Conservation (phyloP, 179 eudicot species). For the Spinacia oleracea region DNA sequence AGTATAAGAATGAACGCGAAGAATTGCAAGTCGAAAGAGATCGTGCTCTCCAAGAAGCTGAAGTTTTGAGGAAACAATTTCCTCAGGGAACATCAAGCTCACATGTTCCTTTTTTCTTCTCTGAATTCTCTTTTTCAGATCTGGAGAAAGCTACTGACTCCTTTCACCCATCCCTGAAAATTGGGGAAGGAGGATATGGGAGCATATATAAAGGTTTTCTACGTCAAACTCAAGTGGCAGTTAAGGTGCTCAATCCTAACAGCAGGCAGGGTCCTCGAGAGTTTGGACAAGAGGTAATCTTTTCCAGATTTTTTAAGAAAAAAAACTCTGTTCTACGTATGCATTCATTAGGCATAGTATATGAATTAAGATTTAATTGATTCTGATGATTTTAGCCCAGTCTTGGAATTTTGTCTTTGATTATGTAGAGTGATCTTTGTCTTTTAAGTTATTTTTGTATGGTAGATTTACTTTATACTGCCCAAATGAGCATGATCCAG, state of each 20-base stretch:
- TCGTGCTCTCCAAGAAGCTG: conserved; percentile 52
- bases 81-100: conserved; percentile 35
- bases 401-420: not conserved
- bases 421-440: not conserved
- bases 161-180: conserved; percentile 56
- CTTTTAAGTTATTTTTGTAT: not conserved
- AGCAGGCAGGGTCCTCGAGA: conserved; percentile 70
- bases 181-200: conserved; percentile 91
- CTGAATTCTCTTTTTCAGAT: conserved; percentile 58
- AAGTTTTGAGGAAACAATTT: conserved; percentile 45
- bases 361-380: not conserved
- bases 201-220: conserved; percentile 59
- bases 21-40: conserved; percentile 59
- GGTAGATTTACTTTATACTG: not conserved
- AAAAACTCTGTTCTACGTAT: not conserved
- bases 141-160: conserved; percentile 58
- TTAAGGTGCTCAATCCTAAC: conserved; percentile 55
- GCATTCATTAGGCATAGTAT: not conserved
- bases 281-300: conserved; percentile 75
- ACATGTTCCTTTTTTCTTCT: conserved; percentile 40
- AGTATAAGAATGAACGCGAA: conserved; percentile 71
- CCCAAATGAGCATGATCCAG: not conserved
- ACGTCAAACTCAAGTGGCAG: conserved; percentile 69
- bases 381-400: not conserved
- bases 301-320: not conserved